These are phyloP conservation scores for Penicillium parvum DNA, from an alignment of 495 filamentous ascomycete genomes.

Conservation along the genomic window DNA sequence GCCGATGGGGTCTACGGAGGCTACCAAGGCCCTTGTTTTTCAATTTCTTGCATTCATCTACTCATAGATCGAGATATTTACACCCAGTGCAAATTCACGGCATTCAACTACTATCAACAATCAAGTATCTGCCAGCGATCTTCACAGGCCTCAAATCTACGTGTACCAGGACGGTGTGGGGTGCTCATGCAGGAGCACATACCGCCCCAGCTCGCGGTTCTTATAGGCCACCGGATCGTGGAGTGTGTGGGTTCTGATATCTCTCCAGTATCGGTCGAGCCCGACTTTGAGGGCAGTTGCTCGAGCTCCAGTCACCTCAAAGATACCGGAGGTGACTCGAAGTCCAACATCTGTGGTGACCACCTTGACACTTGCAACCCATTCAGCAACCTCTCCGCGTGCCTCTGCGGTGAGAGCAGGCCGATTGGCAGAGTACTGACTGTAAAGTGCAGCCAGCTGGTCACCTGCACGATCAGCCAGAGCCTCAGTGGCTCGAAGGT, in stretches of 20 bases:
- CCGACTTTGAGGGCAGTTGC: constrained; percentile 51
- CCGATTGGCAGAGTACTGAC: constrained; percentile 27
- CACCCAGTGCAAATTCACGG: too few relatives aligned
- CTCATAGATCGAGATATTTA: too few relatives aligned
- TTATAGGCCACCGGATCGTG: constrained; percentile 63
- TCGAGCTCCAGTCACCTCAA: constrained; percentile 54
- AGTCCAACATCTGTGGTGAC: constrained; percentile 55
- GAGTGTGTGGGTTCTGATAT: constrained; percentile 55
- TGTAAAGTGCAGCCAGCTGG: constrained; percentile 40
- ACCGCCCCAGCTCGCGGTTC: constrained; percentile 54
- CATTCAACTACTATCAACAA: too few relatives aligned
- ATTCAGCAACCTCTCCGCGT: constrained; percentile 55
- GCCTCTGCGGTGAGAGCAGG: constrained; percentile 38
- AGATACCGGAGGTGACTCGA: constrained; percentile 51
- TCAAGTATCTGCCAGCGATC: not conserved
- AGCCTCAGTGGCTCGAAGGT: constrained; percentile 52
- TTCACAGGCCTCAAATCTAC: constrained; percentile 11
- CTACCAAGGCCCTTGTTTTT: too few relatives aligned
- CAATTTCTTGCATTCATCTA: too few relatives aligned
- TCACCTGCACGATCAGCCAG: constrained; percentile 50
- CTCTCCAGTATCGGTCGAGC: constrained; percentile 58
- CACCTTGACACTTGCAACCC: constrained; percentile 56
- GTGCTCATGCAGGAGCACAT: constrained; percentile 45
- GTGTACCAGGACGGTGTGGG: constrained; percentile 60
- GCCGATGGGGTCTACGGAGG: too few relatives aligned